Base-by-base conservation (phyloP, 345 rosid species). In the Crucihimalaya himalaica region DNA sequence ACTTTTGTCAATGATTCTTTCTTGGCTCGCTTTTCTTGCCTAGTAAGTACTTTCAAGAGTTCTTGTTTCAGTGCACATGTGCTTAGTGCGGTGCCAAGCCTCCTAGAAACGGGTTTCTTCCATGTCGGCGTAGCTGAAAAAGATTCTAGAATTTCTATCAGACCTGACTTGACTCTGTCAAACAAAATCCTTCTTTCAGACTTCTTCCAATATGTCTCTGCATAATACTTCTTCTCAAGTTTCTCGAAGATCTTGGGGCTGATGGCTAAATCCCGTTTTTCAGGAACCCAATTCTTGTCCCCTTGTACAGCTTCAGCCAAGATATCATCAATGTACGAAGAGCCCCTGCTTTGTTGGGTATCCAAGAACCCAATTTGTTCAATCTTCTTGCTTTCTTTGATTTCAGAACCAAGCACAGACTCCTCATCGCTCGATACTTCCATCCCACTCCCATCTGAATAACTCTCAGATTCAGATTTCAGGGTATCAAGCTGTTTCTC, bases 151-250 rank as follows among this genome's bases (percentile, higher is more conserved):
- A 85, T 78, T 68, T 82, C 88, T 29, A 8, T 50, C 57, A 94
- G 75, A 59, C 75, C 82, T 43, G 75, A 80, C 81, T 77, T 86
- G 63, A 91, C 81, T 51, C 90, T 75, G 81, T 92, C 97, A 20
- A 88, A 88, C 23, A 91, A 73, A 65, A 95, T 83, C 82, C 71
- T 83, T 82, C 97, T 85, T 12, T 83, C 97, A 11, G 89, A 83
- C 37, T 84, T 89, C 79, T 79, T 83, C 99, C 99, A 89, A 27
- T 83, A 82, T 40, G 74, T 73, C 57, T 81, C 86, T 23, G 77
- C 84, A 31, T 81, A 86, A 42, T 88, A 88, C 86, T 84, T 91
- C 76, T 88, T 91, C 88, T 95, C 99, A 63, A 95, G 67, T 45
- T 73, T 78, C 80, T 85, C 89, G 7, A 95, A 95, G 65, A 87